Base-by-base conservation (phyloP, 2,329 filamentous ascomycete genomes). In the Neopestalotiopsis sp. region DNA sequence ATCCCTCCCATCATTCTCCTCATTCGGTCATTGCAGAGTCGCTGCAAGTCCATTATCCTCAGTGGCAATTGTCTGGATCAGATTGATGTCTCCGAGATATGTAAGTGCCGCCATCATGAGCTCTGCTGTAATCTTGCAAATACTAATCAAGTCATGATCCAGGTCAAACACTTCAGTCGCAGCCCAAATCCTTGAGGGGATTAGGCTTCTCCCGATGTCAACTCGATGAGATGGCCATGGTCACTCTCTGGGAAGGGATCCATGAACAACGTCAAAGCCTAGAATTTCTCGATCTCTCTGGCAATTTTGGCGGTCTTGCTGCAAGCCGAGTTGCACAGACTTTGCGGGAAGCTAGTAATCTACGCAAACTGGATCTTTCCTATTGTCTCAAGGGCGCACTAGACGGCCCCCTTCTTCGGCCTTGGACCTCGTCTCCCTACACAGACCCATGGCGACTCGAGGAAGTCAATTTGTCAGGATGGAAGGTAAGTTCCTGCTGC, bases 401-500 rank as follows among this genome's bases (percentile, higher is more conserved):
- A 1, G 81, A 82, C 3, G 80, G 80, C 14, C 81, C 85, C 2
- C 75, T 89, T 3, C 82, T 89, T 34, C 72, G 71, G 79, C 86
- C 66, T 75, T 84, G 69, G 81, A 82, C 65, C 76, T 80, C 7
- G 76, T 87, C 59, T 72, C 79, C 56, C 73, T 78, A 20, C 10
- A 70, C 69, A 20, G 71, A 74, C 61, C 70, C 73, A 10, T 86
- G 84, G 81, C 78, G 79, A n/a, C 78, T 89, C 30, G 84, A 88
- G 73, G 85, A 87, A 68, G 77, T 89, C 17, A 83, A 89, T 70
- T 76, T 89, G 34, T 88, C 87, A 2, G 83, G 84, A 5, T 88
- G 86, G 76, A 84, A 84, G 79, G 85, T 87, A 76, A 71, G 81
- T 73, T 28, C 12, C 32, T 62, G 1, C 13, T 2, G 20, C 24